A percentile compares a stretch with the other conserved stretches of the same genome.
These are phyloP conservation scores for Globisporangium takayamanum DNA, from an alignment of 352 stramenopile species.

Conservation along the genomic window DNA sequence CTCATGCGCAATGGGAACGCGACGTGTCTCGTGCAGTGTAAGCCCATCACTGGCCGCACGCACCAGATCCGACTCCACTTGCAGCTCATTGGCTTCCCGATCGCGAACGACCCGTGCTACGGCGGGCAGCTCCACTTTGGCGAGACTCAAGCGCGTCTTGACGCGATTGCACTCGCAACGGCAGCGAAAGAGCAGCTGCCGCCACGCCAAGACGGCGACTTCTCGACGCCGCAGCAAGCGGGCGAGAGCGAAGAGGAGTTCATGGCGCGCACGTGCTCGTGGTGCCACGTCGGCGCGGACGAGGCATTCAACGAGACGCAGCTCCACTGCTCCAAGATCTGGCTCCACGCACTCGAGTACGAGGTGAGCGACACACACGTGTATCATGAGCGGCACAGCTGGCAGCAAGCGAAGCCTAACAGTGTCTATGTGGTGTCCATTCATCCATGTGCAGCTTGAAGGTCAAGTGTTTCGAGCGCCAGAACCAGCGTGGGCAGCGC, in stretches of 20 bases:
- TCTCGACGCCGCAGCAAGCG: slow-evolving; percentile 41
- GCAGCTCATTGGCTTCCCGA: slow-evolving; percentile 89
- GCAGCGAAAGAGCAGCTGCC: slow-evolving; percentile 23
- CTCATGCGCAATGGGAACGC: slow-evolving; percentile 45
- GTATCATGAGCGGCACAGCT: background rate
- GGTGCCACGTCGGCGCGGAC: slow-evolving; percentile 56
- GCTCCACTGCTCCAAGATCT: slow-evolving; percentile 81
- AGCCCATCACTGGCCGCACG: slow-evolving; percentile 92
- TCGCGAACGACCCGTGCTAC: slow-evolving; percentile 97
- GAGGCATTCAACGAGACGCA: slow-evolving; percentile 82
- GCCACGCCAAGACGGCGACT: slow-evolving; percentile 41
- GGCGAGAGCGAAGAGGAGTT: slow-evolving; percentile 67
- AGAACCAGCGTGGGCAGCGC: slow-evolving; percentile 52
- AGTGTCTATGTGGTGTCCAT: background rate
- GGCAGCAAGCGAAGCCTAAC: background rate
- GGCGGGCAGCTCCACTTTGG: slow-evolving; percentile 92
- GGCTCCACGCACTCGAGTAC: slow-evolving; percentile 84
- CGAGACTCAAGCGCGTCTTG: slow-evolving; percentile 36
- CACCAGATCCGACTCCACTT: slow-evolving; percentile 98
- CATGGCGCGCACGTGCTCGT: slow-evolving; percentile 69
- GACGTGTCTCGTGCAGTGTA: slow-evolving; percentile 89
- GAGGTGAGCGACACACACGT: slow-evolving; percentile 36
- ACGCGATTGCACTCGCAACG: slow-evolving; percentile 44
- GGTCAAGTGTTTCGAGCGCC: slow-evolving; percentile 54
- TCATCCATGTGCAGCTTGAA: slow-evolving; percentile 35